Evolutionary conservation across 441 rosid species (phyloP), one percentile per base, ranked within the genome.

Genomic region (Cnidoscolus chayamansa): DNA sequence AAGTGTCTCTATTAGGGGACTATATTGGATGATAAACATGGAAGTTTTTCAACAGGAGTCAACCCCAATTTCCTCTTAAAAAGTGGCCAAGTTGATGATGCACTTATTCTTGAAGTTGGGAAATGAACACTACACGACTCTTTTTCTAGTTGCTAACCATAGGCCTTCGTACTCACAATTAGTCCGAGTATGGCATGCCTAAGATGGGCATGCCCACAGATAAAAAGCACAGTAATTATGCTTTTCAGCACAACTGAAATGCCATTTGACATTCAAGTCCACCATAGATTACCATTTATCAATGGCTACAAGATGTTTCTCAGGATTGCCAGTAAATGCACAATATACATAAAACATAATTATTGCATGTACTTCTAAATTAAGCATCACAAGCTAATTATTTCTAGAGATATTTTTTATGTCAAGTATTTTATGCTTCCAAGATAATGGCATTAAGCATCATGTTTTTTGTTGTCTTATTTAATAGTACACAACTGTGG

Each of bases 71-170:
- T 49, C 53, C 65, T 48, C 67, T 25, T 58, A 17, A 51, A 3
- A 63, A 75, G 78, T 69, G 74, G 78, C 43, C 74, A 75, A 75
- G 40, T 69, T 68, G 74, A 54, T n/a, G 16, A 35, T 76, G 81
- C 82, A 78, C 72, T 74, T 68, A 10, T 0, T 45, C 45, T 72
- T 63, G 57, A 62, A 54, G 72, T 62, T 70, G 50, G 57, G 77
- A 75, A 67, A 78, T 65, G 70, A 45, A 64, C 3, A 4, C 47
- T 61, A 30, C 56, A n/a, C 56, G 15, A 31, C 65, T 65, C 45
- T 37, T 65, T 20, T 65, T 20, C 11, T 20, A 31, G 37, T 20
- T 10, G 35, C 10, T 17, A 4, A 40, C 0, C 2, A 40, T 40
- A 40, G 7, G 45, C 45, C 7, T 40, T 40, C 7, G 45, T 40